Evolutionary conservation across 2,329 filamentous ascomycete genomes (phyloP), one percentile per base, ranked within the genome.

Genomic region (Trichoderma aggressivum): DNA sequence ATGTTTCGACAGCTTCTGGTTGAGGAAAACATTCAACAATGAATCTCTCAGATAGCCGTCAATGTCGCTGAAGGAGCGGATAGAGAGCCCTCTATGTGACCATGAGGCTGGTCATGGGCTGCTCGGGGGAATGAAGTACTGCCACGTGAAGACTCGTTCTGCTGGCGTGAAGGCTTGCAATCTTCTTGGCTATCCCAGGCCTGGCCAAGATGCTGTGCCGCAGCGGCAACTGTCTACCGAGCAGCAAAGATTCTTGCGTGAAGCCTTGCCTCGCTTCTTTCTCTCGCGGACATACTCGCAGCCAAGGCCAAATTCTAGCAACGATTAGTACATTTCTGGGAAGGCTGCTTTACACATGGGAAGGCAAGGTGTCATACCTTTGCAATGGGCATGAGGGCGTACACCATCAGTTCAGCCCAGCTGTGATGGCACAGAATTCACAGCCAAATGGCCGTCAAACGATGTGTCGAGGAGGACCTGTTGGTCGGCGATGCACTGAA

Each of bases 251-350:
- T 98, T 94, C 80, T 97, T 98, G 73, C 94, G 89, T 2, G 94
- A 97, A 12, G 94, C 94, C 80, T 97, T 97, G 72, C 94, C 94
- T 78, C 94, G 89, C 86, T 98, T 98, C 85, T 98, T 98, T 75
- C 94, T 90, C 82, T 97, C 93, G 69, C 94, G 91, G 72, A 94
- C 90, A 82, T 97, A 98, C 82, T 97, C 94, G 83, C 94, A 98
- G 62, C 90, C 90, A 76, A 97, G 84, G 18, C 92, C 92, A 76
- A 97, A 96, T 82, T 97, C 94, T 95, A 77, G 65, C 50, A 53
- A 18, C 74, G 24, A 67, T 55, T 67, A 74, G 75, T 76, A 43
- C 5, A 59, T 69, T 5, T 63, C 12, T 14, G 7, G 18, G 16
- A 18, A 8, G 8, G 18, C 21, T 32, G 12, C 16, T 18, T 43